Conservation (phyloP, 1,284 basidiomycete genomes). For the Sparassis latifolia region DNA sequence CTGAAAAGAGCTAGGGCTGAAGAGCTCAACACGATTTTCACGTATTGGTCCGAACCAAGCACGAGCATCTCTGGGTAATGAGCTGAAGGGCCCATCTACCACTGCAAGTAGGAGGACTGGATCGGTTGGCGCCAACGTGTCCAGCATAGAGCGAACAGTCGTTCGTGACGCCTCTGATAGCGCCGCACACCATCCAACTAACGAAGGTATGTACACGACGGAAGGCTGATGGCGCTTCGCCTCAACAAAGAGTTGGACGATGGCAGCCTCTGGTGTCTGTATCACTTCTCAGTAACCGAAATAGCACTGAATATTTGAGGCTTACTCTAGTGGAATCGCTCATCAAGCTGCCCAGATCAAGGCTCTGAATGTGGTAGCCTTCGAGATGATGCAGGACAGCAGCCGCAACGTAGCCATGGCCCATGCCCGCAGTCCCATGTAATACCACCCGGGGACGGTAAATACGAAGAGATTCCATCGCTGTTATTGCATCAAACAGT, state of each 20-base stretch:
- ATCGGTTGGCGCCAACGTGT: slow-evolving; percentile 85
- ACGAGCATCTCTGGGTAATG: slow-evolving; percentile 79
- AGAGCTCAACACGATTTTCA: slow-evolving; percentile 70
- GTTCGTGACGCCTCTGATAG: slow-evolving; percentile 81
- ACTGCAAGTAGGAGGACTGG: slow-evolving; percentile 89
- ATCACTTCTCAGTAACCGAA: not conserved
- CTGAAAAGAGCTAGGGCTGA: slow-evolving; percentile 44
- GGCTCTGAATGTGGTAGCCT: slow-evolving; percentile 91
- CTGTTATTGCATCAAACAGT: slow-evolving; percentile 34
- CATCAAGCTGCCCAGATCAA: slow-evolving; percentile 87
- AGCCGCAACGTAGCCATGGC: slow-evolving; percentile 85
- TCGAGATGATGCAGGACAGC: slow-evolving; percentile 92
- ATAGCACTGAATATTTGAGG: slow-evolving; percentile 1
- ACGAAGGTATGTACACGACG: slow-evolving; percentile 90
- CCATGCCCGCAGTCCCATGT: slow-evolving; percentile 82
- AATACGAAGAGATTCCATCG: slow-evolving; percentile 87
- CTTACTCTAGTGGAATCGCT: slow-evolving; percentile 84
- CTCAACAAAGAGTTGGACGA: slow-evolving; percentile 96
- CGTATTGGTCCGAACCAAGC: slow-evolving; percentile 86
- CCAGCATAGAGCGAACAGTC: slow-evolving; percentile 87
- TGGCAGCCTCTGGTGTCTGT: slow-evolving; percentile 87
- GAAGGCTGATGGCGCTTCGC: slow-evolving; percentile 97
- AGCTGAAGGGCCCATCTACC: slow-evolving; percentile 69
- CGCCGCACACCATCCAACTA: slow-evolving; percentile 82
- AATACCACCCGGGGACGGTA: slow-evolving; percentile 88